Evolutionary conservation across 2,329 filamentous ascomycete genomes (phyloP).

Genomic region (Lachnellula occidentalis): DNA sequence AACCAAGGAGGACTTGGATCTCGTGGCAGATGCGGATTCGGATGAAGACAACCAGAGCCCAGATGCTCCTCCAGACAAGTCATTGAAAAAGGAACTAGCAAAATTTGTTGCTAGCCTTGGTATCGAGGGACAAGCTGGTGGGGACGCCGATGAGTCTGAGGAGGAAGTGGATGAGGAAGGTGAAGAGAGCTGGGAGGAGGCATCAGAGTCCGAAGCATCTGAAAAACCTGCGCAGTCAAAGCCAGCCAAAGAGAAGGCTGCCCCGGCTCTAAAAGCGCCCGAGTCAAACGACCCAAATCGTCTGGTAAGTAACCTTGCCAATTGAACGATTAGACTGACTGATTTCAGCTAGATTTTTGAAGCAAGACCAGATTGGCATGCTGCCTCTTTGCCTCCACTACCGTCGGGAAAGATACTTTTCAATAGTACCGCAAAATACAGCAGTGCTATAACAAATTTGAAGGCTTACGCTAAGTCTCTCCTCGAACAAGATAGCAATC

Average conservation of each 20-base stretch:
- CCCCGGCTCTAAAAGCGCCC: not conserved
- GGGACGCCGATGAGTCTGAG: constrained; percentile 30
- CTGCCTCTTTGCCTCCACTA: constrained; percentile 49
- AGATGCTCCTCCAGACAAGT: constrained; percentile 37
- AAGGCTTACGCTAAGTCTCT: constrained; percentile 69
- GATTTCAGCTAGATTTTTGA: constrained; percentile 45
- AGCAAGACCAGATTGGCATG: constrained; percentile 64
- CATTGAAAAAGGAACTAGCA: constrained; percentile 45
- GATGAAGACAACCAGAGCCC: constrained; percentile 35
- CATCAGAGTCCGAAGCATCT: constrained; percentile 30
- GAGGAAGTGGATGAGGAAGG: constrained; percentile 33
- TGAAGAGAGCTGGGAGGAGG: constrained; percentile 27
- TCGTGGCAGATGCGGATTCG: constrained; percentile 51
- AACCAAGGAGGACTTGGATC: constrained; percentile 57
- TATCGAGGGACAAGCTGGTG: constrained; percentile 36
- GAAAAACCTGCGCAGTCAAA: constrained; percentile 5
- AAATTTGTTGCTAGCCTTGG: constrained; percentile 47
- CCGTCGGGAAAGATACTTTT: constrained; percentile 36
- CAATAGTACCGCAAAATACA: constrained; percentile 41
- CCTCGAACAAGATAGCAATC: constrained; percentile 69
- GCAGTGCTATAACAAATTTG: constrained; percentile 49
- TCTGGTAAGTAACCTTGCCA: constrained; percentile 26
- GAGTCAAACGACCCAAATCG: constrained; percentile 26
- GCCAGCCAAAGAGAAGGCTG: constrained; percentile 4
- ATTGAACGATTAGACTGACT: constrained; percentile 20